Conservation (phyloP, 208 protist species). For the Acanthamoeba divionensis region DNA sequence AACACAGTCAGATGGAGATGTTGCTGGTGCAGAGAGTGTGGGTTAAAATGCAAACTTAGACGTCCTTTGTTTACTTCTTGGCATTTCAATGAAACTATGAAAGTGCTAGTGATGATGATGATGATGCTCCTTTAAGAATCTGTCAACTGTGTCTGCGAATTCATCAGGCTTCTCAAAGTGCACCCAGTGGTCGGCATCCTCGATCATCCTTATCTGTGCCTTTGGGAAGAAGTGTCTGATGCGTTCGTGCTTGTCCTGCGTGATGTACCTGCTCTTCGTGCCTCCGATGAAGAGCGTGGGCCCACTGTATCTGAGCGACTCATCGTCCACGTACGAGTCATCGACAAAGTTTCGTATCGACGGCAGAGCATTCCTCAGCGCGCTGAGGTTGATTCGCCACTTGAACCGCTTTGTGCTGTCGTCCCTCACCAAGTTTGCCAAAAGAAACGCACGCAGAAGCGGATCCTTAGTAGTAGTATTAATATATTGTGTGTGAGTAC, state of each 20-base stretch:
- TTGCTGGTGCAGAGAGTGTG: too few relatives aligned
- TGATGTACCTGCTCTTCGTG: conserved; percentile 16
- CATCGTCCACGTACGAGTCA: too few relatives aligned
- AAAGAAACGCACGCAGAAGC: conserved; percentile 1
- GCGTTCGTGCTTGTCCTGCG: neutral
- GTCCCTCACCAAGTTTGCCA: conserved; percentile 30
- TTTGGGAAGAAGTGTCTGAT: conserved; percentile 38
- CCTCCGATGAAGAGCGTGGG: conserved; percentile 34
- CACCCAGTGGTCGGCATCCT: conserved; percentile 45
- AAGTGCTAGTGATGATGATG: too few relatives aligned
- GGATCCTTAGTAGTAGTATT: conserved; percentile 22
- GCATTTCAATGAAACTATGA: too few relatives aligned
- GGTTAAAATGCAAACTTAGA: too few relatives aligned
- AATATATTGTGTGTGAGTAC: too few relatives aligned
- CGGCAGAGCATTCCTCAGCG: neutral
- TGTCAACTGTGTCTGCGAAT: neutral
- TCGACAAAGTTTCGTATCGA: neutral
- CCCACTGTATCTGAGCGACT: neutral
- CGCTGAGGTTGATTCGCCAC: conserved; percentile 39
- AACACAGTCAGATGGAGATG: too few relatives aligned
- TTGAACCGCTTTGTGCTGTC: neutral
- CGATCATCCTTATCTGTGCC: conserved; percentile 34
- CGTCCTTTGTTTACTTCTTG: too few relatives aligned
- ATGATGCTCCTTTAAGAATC: neutral
- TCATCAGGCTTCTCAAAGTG: conserved; percentile 43